These are phyloP conservation scores for Gonapodya sp. DNA, from an alignment of 192 early-diverging fungal species.

Conservation along the genomic window DNA sequence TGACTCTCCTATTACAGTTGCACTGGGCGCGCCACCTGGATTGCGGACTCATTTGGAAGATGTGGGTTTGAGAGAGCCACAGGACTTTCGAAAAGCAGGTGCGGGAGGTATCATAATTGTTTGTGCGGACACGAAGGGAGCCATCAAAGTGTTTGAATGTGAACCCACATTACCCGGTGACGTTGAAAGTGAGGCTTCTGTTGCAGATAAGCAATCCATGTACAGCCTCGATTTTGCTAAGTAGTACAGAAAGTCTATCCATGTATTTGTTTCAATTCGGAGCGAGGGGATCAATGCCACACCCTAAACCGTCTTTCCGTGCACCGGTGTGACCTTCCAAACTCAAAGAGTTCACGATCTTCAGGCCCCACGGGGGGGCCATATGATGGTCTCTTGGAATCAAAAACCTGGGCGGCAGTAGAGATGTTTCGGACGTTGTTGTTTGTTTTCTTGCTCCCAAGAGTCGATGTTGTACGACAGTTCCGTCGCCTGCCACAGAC, in stretches of 20 bases:
- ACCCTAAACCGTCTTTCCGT: neutral
- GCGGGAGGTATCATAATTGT: neutral
- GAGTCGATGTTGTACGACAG: neutral
- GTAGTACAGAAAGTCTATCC: too few relatives aligned
- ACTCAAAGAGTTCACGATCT: neutral
- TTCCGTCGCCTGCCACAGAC: neutral
- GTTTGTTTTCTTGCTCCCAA: neutral
- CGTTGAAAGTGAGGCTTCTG: too few relatives aligned
- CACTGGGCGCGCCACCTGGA: neutral
- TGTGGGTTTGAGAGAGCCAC: neutral
- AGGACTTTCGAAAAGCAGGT: neutral
- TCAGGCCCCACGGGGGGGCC: neutral
- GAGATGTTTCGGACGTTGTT: neutral
- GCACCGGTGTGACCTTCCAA: neutral
- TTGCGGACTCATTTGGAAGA: neutral
- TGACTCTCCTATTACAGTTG: neutral
- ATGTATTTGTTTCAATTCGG: too few relatives aligned
- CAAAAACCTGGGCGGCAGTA: too few relatives aligned
- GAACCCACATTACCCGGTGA: too few relatives aligned
- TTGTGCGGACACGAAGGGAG: neutral
- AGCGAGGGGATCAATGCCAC: neutral
- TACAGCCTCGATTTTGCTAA: too few relatives aligned
- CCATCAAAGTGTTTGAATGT: neutral
- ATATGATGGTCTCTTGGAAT: too few relatives aligned
- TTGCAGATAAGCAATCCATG: too few relatives aligned